These are phyloP conservation scores for Kwoniella heveanensis DNA, from an alignment of 768 basidiomycete genomes.

Conservation along the genomic window DNA sequence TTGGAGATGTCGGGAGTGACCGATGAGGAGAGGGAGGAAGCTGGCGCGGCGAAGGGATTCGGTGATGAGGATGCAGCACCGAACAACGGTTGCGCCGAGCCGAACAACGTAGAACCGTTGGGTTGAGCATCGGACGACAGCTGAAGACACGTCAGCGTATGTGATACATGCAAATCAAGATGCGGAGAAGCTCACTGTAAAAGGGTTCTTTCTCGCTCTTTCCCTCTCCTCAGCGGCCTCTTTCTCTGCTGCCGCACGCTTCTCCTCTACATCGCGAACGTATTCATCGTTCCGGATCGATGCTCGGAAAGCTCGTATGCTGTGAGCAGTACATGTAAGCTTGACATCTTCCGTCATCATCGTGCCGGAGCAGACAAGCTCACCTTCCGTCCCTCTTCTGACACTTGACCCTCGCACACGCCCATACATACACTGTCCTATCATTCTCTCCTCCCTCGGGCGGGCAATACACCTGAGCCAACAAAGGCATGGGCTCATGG, in stretches of 20 bases:
- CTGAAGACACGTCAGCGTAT: slow-evolving; percentile 2
- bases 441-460: slow-evolving; percentile 55
- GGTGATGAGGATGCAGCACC: slow-evolving; percentile 15
- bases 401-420: slow-evolving; percentile 42
- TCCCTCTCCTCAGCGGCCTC: slow-evolving; percentile 38
- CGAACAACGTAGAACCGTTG: slow-evolving; percentile 38
- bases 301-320: slow-evolving; percentile 53
- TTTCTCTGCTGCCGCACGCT: slow-evolving; percentile 36
- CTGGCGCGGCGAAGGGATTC: slow-evolving; percentile 30
- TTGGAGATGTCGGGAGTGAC: slow-evolving; percentile 29
- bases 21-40: slow-evolving; percentile 15
- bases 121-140: slow-evolving; percentile 8
- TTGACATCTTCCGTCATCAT: not conserved
- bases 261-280: slow-evolving; percentile 47
- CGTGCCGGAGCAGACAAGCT: slow-evolving; percentile 7
- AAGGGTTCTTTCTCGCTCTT: slow-evolving; percentile 49
- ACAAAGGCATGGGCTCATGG: slow-evolving; percentile 46
- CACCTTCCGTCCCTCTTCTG: slow-evolving; percentile 50
- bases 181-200: slow-evolving; percentile 34
- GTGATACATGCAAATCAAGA: not conserved
- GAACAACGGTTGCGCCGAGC: slow-evolving; percentile 30
- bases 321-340: slow-evolving; percentile 7
- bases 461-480: slow-evolving; percentile 55
- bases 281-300: slow-evolving; percentile 53
- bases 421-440: slow-evolving; percentile 53